These are phyloP conservation scores for Luzula sylvatica DNA, from an alignment of 176 grass and related monocot genomes.

Conservation along the genomic window DNA sequence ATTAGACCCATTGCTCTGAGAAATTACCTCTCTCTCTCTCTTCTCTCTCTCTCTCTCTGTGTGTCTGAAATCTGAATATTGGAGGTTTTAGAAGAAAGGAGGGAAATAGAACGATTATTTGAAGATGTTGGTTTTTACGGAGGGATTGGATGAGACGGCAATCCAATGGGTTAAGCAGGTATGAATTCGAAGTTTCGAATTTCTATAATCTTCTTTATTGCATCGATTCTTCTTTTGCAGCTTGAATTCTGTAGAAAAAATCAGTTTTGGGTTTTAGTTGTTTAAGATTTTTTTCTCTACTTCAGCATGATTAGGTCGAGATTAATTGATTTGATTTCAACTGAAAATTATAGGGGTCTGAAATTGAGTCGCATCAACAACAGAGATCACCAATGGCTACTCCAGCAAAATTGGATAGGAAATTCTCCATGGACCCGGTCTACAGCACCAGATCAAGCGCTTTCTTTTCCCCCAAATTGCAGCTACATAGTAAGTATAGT, in stretches of 20 bases:
- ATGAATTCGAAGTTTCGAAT: background rate
- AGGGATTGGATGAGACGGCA: constrained; percentile 83
- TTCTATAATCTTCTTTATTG: background rate
- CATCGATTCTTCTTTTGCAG: background rate
- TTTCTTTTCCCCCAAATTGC: constrained; percentile 4
- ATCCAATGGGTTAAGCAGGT: constrained; percentile 93
- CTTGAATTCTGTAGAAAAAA: background rate
- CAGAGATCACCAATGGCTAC: constrained; percentile 3
- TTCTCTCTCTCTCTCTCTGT: background rate
- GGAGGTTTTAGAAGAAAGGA: background rate
- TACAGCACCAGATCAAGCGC: background rate
- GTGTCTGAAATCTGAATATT: too few relatives aligned
- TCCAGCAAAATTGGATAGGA: background rate
- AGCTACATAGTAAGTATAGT: constrained; percentile 10
- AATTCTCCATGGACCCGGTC: constrained; percentile 2
- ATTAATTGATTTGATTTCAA: too few relatives aligned
- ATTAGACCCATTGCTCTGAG: too few relatives aligned
- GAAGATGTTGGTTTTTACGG: constrained; percentile 70
- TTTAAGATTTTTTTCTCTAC: background rate
- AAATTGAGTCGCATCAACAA: background rate
- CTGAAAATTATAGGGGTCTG: background rate
- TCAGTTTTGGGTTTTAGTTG: background rate
- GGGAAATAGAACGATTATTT: background rate
- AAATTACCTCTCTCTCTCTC: background rate
- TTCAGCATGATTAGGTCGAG: background rate